Percentiles rank a stretch among this genome's conserved stretches.
phyloP scores from a whole-genome alignment of 164 flowering plant genomes.

The Nelumbo lutea region DNA sequence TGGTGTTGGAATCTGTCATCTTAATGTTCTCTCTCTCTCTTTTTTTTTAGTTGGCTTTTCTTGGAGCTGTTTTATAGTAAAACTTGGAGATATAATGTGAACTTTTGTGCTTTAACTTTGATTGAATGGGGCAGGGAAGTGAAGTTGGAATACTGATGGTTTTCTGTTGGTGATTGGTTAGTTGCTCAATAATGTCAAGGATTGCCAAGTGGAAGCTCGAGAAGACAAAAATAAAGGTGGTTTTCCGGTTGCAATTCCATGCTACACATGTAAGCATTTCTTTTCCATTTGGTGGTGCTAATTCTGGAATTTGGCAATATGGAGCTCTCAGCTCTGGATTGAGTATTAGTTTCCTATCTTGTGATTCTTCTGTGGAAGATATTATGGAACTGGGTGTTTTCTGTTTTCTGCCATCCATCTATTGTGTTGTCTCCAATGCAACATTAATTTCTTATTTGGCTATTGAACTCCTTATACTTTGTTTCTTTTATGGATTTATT shows the following conservation, averaged over 20 bases:
- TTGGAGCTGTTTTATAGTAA: neutral
- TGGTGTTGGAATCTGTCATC: neutral
- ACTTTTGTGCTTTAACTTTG: conserved; percentile 5
- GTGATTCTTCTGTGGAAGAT: neutral
- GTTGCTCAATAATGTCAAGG: conserved; percentile 61
- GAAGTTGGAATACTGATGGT: conserved; percentile 19
- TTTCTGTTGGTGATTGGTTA: conserved; percentile 16
- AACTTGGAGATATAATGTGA: neutral
- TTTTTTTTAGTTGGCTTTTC: neutral
- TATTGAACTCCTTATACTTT: neutral
- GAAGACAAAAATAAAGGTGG: conserved; percentile 91
- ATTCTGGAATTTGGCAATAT: conserved; percentile 4
- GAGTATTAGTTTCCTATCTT: neutral
- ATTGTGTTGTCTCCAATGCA: too few relatives aligned
- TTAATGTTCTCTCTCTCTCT: neutral
- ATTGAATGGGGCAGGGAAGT: conserved; percentile 6
- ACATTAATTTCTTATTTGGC: neutral
- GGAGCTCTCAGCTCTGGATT: neutral
- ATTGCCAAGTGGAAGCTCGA: conserved; percentile 80
- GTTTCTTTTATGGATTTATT: neutral
- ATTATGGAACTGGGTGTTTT: neutral
- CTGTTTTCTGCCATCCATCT: neutral
- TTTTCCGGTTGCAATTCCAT: conserved; percentile 93
- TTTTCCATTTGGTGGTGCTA: conserved; percentile 1
- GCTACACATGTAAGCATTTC: conserved; percentile 80